Evolutionary conservation across 306 rosid species (phyloP), one percentile per base, ranked within the genome.

Genomic region (Cercis canadensis): DNA sequence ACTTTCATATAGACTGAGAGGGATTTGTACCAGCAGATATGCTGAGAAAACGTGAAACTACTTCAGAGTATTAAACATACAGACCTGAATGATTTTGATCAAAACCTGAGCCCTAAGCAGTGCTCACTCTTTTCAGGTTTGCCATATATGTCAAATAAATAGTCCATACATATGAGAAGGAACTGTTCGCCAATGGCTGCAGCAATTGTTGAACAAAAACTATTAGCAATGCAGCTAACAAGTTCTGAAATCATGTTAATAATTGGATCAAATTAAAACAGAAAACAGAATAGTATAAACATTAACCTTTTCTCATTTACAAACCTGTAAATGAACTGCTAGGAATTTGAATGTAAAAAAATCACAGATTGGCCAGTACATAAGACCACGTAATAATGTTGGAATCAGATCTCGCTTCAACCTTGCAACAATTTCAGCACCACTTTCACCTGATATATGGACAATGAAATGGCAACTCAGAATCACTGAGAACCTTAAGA

Each of bases 101-200:
- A 44, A 43, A 34, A 33, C 1, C 16, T 7, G 11, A 24, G 10
- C 18, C 46, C 80, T 78, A 77, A n/a, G 43, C 71, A 39, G 53
- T 1, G 40, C 16, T 54, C 43, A 52, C 81, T 4, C 19, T 76
- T 52, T 63, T 51, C 37, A 84, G 82, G 83, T 83, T 88, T n/a
- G 97, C 97, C 95, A 82, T 86, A 78, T 86, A 90, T 17, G 97
- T 83, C 85, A 90, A 78, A 74, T 86, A 90, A 61, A 90, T 76
- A 50, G 89, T 84, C 97, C 97, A 90, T 53, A 86, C 11, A 46
- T 88, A 90, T 5, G 95, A 50, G 7, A 78, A 90, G 6, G 87
- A 81, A 78, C 92, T 86, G 77, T 83, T 90, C 78, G 82, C 34
- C 87, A 90, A 72, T 36, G 97, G 95, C 97, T 90, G 92, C 85